Evolutionary conservation across 768 basidiomycete genomes (phyloP).

Genomic region (Xanthoconium stramineum): DNA sequence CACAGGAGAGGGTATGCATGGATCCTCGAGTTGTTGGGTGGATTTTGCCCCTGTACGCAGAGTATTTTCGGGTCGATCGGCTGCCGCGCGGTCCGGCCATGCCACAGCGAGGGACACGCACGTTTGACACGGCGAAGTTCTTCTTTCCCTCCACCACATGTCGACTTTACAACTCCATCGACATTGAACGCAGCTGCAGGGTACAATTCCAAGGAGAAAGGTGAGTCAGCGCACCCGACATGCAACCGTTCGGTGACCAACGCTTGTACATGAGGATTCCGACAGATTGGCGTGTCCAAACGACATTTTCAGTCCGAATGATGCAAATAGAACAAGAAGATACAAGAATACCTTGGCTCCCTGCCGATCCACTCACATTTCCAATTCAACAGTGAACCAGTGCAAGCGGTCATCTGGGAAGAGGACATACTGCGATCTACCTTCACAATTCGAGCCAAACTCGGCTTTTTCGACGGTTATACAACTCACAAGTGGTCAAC

Average conservation of each 20-base stretch:
- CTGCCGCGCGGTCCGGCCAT: slow-evolving; percentile 9
- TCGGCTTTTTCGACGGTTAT: neutral
- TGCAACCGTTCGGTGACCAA: neutral
- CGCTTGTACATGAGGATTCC: slow-evolving; percentile 2
- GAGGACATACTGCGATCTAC: slow-evolving; percentile 1
- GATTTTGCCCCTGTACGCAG: neutral
- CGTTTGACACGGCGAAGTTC: slow-evolving; percentile 3
- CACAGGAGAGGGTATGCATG: neutral
- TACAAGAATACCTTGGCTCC: neutral
- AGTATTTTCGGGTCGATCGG: slow-evolving; percentile 14
- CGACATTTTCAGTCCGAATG: slow-evolving; percentile 1
- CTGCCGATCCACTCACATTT: slow-evolving; percentile 21
- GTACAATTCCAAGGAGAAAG: slow-evolving; percentile 1
- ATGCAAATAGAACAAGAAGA: slow-evolving; percentile 7
- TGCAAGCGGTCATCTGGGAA: neutral
- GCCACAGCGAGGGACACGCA: slow-evolving; percentile 10
- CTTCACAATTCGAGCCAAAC: slow-evolving; percentile 9
- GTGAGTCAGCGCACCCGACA: slow-evolving; percentile 1
- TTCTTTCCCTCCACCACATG: slow-evolving; percentile 8
- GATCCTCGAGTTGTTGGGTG: slow-evolving; percentile 17
- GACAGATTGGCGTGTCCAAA: neutral
- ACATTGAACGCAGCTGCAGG: neutral
- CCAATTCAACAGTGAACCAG: slow-evolving; percentile 14
- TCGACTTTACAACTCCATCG: slow-evolving; percentile 3
- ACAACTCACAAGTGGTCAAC: neutral